Evolutionary conservation across 2,329 filamentous ascomycete genomes (phyloP), one percentile per base, ranked within the genome.

Genomic region (Stenocarpella maydis): DNA sequence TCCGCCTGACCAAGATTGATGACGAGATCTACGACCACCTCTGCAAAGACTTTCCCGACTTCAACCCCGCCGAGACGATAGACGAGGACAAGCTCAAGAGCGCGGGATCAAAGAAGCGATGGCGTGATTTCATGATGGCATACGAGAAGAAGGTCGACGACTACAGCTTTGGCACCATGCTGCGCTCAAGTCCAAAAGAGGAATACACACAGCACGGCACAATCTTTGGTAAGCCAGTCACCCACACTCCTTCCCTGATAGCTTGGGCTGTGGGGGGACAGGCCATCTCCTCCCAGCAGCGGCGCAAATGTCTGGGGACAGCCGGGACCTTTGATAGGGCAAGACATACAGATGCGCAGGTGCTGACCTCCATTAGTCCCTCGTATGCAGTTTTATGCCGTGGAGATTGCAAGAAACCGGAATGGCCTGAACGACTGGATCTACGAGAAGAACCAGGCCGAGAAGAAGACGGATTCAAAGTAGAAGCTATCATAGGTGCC

Each of bases 21-120:
- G 91, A 98, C 79, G 94, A 98, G 53, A 99, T 99, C 81, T 90
- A 92, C 82, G 91, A 93, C 74, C 94, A 98, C 82, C 92, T 99
- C 76, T 90, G 90, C 81, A 85, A 86, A 73, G 93, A 94, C 63
- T 98, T 99, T 77, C 96, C 96, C 73, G 96, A 98, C 37, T 97
- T 97, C 77, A 92, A 99, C 80, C 90, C 94, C 1, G 87, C 90
- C 21, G 89, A 83, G 50, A 92, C 92, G 14, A 91, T 99, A 73
- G 82, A 97, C 78, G 96, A 99, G 83, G 91, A 97, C 75, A 86
- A 92, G 75, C 98, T 99, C 95, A 99, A 99, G 90, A 98, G 93
- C 87, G 97, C 97, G 84, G 82, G 85, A 17, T 95, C 95, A 79
- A 99, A 99, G 86, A 94, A 97, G 82, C 88, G 88, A 79, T 99